phyloP scores from a whole-genome alignment of 495 filamentous ascomycete species.

The Penicillium desertorum region DNA sequence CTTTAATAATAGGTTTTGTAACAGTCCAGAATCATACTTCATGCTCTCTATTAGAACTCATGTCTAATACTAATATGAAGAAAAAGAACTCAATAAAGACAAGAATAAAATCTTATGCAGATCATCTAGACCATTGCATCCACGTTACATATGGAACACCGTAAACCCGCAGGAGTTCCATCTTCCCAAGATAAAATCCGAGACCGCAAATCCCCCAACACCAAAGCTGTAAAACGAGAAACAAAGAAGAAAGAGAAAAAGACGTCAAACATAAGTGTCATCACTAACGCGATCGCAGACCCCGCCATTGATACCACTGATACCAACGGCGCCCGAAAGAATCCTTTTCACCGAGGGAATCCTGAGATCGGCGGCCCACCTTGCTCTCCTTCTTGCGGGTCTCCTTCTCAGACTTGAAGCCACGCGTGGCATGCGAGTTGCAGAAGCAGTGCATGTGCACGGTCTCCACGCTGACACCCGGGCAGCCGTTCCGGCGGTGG shows the following conservation, averaged over 20 bases:
- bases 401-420: constrained; percentile 41
- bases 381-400: constrained; percentile 31
- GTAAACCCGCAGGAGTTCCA: constrained; percentile 1
- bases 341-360: constrained; percentile 35
- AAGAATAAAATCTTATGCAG: constrained; percentile 1
- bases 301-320: constrained; percentile 39
- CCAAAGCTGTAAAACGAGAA: constrained; percentile 19
- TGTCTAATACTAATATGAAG: background rate
- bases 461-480: constrained; percentile 39
- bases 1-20: background rate
- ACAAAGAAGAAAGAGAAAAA: constrained; percentile 9
- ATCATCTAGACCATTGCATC: constrained; percentile 5
- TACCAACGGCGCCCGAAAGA: constrained; percentile 29
- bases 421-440: constrained; percentile 40
- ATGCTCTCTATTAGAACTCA: background rate
- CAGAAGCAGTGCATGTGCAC: constrained; percentile 51
- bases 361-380: constrained; percentile 24
- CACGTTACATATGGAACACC: background rate
- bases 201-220: constrained; percentile 15
- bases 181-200: background rate
- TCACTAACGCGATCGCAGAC: constrained; percentile 28
- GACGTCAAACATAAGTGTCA: constrained; percentile 4
- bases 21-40: background rate
- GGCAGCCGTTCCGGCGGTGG: constrained; percentile 34
- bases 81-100: background rate